Conservation (phyloP, 352 stramenopile genomes). For the Globisporangium apiculatum region DNA sequence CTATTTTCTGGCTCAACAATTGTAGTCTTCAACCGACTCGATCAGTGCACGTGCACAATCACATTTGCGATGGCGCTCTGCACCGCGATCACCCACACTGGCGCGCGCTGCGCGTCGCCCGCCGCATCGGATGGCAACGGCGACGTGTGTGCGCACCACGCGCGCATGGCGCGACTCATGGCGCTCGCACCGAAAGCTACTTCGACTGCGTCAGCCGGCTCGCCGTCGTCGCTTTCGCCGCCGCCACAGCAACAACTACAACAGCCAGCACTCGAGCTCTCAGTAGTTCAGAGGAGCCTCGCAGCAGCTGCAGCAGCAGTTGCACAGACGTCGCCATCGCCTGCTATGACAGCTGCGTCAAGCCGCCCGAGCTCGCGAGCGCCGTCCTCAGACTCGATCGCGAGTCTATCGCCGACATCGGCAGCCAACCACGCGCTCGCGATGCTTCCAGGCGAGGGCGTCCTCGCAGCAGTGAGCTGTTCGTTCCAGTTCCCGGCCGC, state of each 20-base stretch:
- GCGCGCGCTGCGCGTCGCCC: conserved; percentile 46
- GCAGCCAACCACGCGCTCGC: not conserved
- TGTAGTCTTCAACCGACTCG: too few relatives aligned
- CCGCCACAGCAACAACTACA: not conserved
- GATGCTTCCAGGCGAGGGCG: conserved; percentile 34
- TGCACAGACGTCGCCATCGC: not conserved
- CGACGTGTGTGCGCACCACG: conserved; percentile 68
- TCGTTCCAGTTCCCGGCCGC: conserved; percentile 50
- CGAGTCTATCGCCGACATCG: conserved; percentile 4
- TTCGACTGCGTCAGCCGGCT: not conserved
- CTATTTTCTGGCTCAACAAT: too few relatives aligned
- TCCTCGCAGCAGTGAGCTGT: conserved; percentile 30
- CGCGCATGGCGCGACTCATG: conserved; percentile 74
- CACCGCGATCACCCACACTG: conserved; percentile 55
- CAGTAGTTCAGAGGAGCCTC: not conserved
- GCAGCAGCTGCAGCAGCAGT: not conserved
- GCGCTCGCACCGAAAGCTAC: conserved; percentile 59
- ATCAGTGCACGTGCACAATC: not conserved
- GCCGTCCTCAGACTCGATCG: not conserved
- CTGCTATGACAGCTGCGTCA: too few relatives aligned
- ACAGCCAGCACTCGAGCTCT: not conserved
- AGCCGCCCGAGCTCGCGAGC: conserved; percentile 1
- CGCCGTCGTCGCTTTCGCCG: not conserved
- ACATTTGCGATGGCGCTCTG: conserved; percentile 18
- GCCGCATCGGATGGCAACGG: conserved; percentile 22